phyloP scores from a whole-genome alignment of 768 basidiomycete genomes.

The Kwoniella sp. region DNA sequence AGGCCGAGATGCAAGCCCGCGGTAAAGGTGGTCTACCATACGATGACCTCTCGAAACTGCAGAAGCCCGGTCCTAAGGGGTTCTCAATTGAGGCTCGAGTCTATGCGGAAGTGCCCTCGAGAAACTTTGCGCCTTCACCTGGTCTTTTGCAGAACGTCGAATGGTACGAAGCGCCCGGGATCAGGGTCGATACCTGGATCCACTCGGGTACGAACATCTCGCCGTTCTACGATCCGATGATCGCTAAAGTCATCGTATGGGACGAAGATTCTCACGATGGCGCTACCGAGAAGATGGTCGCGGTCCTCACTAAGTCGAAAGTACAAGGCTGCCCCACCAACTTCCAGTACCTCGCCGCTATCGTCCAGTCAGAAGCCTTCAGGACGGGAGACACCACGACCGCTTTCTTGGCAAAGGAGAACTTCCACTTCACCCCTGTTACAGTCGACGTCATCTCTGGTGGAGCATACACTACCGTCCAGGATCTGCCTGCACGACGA shows the following conservation, averaged over 20 bases:
- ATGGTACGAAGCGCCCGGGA: constrained; percentile 53
- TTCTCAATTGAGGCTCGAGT: constrained; percentile 66
- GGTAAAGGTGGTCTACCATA: constrained; percentile 25
- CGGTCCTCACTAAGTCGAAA: constrained; percentile 58
- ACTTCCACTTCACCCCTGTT: constrained; percentile 44
- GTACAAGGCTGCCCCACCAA: constrained; percentile 69
- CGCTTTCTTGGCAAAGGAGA: constrained; percentile 37
- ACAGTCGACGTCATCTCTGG: constrained; percentile 64
- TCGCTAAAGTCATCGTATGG: constrained; percentile 66
- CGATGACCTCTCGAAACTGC: constrained; percentile 9
- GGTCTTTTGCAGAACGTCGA: constrained; percentile 66
- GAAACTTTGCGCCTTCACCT: constrained; percentile 65
- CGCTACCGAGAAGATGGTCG: constrained; percentile 59
- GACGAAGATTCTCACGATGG: constrained; percentile 60
- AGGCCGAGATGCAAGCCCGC: constrained; percentile 56
- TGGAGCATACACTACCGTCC: constrained; percentile 62
- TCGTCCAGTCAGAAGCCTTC: constrained; percentile 57
- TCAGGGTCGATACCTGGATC: constrained; percentile 61
- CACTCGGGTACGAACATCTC: constrained; percentile 60
- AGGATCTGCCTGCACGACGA: constrained; percentile 31
- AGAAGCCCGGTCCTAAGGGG: constrained; percentile 23
- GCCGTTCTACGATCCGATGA: constrained; percentile 53
- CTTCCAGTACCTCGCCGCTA: constrained; percentile 61
- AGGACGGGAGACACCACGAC: constrained; percentile 39
- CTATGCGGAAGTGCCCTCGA: constrained; percentile 68